Evolutionary conservation across 345 rosid genomes (phyloP).

Genomic region (Ceriops zippeliana): DNA sequence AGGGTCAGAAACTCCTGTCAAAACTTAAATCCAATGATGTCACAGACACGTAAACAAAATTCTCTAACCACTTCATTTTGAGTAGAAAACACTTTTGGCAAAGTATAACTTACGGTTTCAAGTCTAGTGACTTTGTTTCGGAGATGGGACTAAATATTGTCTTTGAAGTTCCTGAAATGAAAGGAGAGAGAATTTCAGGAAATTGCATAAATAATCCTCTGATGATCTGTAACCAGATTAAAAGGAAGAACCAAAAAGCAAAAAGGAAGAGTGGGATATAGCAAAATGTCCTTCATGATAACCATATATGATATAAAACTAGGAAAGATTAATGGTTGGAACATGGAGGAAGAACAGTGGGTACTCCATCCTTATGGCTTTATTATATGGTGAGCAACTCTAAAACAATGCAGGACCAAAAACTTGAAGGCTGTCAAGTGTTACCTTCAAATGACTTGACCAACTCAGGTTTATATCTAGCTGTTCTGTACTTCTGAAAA

Average conservation of each 20-base stretch:
- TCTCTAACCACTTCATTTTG: background rate
- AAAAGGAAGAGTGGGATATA: no score
- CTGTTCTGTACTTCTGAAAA: slow-evolving; percentile 89
- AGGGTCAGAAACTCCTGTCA: background rate
- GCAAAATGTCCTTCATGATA: no score
- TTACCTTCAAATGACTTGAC: slow-evolving; percentile 45
- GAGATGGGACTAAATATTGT: slow-evolving; percentile 49
- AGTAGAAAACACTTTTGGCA: no score
- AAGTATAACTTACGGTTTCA: slow-evolving; percentile 59
- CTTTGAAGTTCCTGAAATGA: slow-evolving; percentile 50
- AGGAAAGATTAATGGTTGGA: background rate
- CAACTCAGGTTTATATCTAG: slow-evolving; percentile 71
- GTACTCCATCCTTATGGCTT: background rate
- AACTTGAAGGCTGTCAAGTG: slow-evolving; percentile 14
- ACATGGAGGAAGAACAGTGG: background rate
- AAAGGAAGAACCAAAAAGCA: background rate
- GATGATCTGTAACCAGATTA: background rate
- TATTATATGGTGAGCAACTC: background rate
- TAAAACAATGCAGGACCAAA: slow-evolving; percentile 1
- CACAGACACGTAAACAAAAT: background rate
- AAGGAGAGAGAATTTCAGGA: slow-evolving; percentile 9
- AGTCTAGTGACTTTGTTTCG: slow-evolving; percentile 62
- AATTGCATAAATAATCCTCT: background rate
- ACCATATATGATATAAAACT: no score
- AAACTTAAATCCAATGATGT: background rate